A percentile compares a stretch with the other conserved stretches of the same genome.
These are phyloP conservation scores for Penicillium nucicola DNA, from an alignment of 495 filamentous ascomycete genomes.

Conservation along the genomic window DNA sequence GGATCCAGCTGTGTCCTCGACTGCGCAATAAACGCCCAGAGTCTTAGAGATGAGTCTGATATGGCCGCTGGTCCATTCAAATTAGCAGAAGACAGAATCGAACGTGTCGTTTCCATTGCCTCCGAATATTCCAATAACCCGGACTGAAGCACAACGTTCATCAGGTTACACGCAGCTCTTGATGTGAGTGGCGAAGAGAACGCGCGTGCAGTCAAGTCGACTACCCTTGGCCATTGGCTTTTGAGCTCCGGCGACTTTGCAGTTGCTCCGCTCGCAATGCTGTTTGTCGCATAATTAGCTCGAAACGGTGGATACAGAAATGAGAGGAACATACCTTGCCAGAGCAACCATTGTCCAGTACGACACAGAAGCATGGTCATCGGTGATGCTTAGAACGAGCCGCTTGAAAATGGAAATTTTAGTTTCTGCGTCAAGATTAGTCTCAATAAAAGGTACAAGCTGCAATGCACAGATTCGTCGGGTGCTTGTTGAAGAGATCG, in stretches of 20 bases:
- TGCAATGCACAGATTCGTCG: slow-evolving; percentile 69
- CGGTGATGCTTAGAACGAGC: slow-evolving; percentile 49
- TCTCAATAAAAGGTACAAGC: slow-evolving; percentile 67
- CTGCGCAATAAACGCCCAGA: slow-evolving; percentile 66
- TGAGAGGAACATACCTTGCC: slow-evolving; percentile 43
- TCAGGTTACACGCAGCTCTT: slow-evolving; percentile 75
- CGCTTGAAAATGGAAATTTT: slow-evolving; percentile 44
- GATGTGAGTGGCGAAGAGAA: slow-evolving; percentile 68
- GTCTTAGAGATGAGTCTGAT: slow-evolving; percentile 71
- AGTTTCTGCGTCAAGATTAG: slow-evolving; percentile 33
- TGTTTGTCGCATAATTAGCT: slow-evolving; percentile 5
- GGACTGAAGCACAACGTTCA: slow-evolving; percentile 61
- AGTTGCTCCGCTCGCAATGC: slow-evolving; percentile 28
- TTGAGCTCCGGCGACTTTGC: slow-evolving; percentile 29
- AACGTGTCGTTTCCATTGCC: slow-evolving; percentile 59
- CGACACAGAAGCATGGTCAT: slow-evolving; percentile 51
- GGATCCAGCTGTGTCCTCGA: slow-evolving; percentile 53
- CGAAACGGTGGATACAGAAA: background rate
- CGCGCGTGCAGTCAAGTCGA: slow-evolving; percentile 69
- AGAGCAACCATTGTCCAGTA: slow-evolving; percentile 68
- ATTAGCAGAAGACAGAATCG: slow-evolving; percentile 70
- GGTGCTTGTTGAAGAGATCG: slow-evolving; percentile 51
- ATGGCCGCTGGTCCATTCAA: slow-evolving; percentile 76
- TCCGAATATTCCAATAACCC: slow-evolving; percentile 61
- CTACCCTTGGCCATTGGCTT: slow-evolving; percentile 64